These are phyloP conservation scores for Cutaneotrichosporon sp. DNA, from an alignment of 1,284 basidiomycete genomes.

Conservation along the genomic window DNA sequence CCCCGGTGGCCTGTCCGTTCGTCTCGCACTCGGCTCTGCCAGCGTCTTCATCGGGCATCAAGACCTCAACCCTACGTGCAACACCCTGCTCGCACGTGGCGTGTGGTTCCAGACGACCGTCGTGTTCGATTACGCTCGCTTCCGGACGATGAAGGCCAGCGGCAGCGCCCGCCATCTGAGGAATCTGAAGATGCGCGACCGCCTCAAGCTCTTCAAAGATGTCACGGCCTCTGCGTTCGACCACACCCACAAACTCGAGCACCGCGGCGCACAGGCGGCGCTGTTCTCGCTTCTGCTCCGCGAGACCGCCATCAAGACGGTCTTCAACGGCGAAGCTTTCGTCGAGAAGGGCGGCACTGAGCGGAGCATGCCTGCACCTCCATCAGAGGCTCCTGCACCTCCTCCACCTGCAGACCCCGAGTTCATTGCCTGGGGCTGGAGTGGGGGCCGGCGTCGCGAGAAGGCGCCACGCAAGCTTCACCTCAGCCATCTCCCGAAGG, in stretches of 20 bases:
- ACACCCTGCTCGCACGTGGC: constrained; percentile 68
- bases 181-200: constrained; percentile 54
- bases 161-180: constrained; percentile 56
- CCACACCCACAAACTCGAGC: constrained; percentile 55
- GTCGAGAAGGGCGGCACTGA: constrained; percentile 29
- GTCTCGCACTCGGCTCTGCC: constrained; percentile 65
- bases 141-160: constrained; percentile 48
- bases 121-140: constrained; percentile 64
- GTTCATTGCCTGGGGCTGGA: constrained; percentile 44
- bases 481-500: constrained; percentile 30
- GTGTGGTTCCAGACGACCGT: constrained; percentile 65
- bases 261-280: constrained; percentile 45
- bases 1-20: constrained; percentile 62
- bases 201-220: constrained; percentile 62
- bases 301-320: constrained; percentile 40
- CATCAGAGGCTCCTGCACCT: constrained; percentile 9
- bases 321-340: constrained; percentile 47
- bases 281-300: constrained; percentile 38
- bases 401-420: constrained; percentile 21
- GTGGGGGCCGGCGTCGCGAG: constrained; percentile 10
- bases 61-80: constrained; percentile 73
- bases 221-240: constrained; percentile 62
- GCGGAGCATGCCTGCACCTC: constrained; percentile 12
- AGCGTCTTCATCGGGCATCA: constrained; percentile 69
- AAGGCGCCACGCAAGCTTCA: background rate